A percentile compares a stretch with the other conserved stretches of the same genome.
These are phyloP conservation scores for Wallemia mellicola DNA, from an alignment of 1,284 basidiomycete species.

Conservation along the genomic window DNA sequence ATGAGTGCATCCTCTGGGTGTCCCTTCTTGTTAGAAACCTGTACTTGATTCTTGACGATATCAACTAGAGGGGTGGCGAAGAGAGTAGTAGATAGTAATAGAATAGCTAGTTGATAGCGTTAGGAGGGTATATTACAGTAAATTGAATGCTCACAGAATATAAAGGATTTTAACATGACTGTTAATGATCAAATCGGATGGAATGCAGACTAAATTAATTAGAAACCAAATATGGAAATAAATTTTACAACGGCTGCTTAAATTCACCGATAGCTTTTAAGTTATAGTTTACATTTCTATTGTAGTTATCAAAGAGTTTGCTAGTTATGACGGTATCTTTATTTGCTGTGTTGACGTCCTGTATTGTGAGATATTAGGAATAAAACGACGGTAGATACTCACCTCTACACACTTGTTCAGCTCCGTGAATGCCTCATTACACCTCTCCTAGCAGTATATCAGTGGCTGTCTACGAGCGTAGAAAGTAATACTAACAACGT, in stretches of 20 bases:
- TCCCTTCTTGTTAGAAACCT: background rate
- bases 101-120: background rate
- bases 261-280: background rate
- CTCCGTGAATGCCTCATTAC: background rate
- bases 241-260: background rate
- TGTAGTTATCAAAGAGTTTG: background rate
- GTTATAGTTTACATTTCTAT: background rate
- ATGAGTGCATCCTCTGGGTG: background rate
- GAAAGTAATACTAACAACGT: background rate
- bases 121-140: background rate
- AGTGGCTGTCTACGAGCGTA: background rate
- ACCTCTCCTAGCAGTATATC: background rate
- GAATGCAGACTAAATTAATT: no score
- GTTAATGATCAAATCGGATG: no score
- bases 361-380: no score
- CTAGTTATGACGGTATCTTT: background rate
- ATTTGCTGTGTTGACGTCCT: background rate
- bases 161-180: no score
- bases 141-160: background rate
- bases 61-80: background rate
- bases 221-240: background rate
- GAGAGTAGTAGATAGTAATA: background rate
- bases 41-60: background rate
- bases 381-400: no score
- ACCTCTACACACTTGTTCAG: background rate